A percentile compares a stretch with the other conserved stretches of the same genome.
Conservation (phyloP, 1,284 basidiomycete genomes). For the Ustilago xerochloae region DNA sequence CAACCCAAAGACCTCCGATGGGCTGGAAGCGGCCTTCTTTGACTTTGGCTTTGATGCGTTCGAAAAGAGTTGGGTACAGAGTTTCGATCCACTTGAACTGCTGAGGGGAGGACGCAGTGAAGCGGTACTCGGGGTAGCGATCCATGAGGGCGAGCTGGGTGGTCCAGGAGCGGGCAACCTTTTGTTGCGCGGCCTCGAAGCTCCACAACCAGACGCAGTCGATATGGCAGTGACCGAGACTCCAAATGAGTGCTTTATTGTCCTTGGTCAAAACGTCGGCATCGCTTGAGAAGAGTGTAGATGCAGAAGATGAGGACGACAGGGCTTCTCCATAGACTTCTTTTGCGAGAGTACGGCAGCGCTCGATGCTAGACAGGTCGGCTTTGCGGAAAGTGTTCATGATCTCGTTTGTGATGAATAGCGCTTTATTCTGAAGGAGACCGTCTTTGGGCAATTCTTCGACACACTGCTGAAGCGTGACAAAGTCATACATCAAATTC, state of each 20-base stretch:
- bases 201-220: conserved; percentile 80
- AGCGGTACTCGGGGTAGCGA: conserved; percentile 94
- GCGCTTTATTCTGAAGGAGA: conserved; percentile 82
- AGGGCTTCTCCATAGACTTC: conserved; percentile 84
- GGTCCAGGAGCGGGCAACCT: conserved; percentile 93
- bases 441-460: conserved; percentile 83
- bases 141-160: conserved; percentile 90
- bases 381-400: conserved; percentile 76
- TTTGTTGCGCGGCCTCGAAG: conserved; percentile 93
- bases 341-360: conserved; percentile 80
- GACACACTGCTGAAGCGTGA: conserved; percentile 79
- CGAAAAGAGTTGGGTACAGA: conserved; percentile 88
- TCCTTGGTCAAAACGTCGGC: conserved; percentile 68
- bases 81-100: conserved; percentile 88
- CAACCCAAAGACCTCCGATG: conserved; percentile 83
- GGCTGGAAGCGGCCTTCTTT: conserved; percentile 82
- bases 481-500: conserved; percentile 85
- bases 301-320: conserved; percentile 78
- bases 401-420: conserved; percentile 85
- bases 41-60: conserved; percentile 81
- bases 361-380: conserved; percentile 70
- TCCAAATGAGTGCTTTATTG: conserved; percentile 54
- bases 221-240: conserved; percentile 62
- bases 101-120: conserved; percentile 89
- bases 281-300: too few species aligned